Percentiles rank a stretch among this genome's conserved stretches.
phyloP scores from a whole-genome alignment of 2,329 filamentous ascomycete genomes.

The Phialocephala subalpina region DNA sequence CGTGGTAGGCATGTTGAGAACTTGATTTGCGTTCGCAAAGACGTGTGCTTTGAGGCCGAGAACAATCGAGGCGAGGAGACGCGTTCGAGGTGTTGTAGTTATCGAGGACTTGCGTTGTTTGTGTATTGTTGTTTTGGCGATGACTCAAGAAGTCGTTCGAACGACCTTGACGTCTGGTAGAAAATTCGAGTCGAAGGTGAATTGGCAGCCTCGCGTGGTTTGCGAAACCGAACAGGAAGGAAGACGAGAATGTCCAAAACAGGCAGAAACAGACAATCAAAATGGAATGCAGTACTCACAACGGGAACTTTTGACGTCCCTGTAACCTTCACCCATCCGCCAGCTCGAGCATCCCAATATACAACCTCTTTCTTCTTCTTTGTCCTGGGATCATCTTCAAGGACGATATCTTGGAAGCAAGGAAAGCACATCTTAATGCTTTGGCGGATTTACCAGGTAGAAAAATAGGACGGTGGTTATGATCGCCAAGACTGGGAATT shows the following conservation, averaged over 20 bases:
- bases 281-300: constrained; percentile 8
- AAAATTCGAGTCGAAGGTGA: neutral
- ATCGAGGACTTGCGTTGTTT: neutral
- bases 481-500: neutral
- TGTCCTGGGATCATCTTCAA: constrained; percentile 34
- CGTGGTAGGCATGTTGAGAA: neutral
- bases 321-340: constrained; percentile 27
- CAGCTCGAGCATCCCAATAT: constrained; percentile 32
- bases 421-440: constrained; percentile 33
- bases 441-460: constrained; percentile 3
- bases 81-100: neutral
- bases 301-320: constrained; percentile 13
- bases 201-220: neutral
- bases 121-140: neutral
- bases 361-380: constrained; percentile 28
- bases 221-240: neutral
- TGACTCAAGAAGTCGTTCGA: neutral
- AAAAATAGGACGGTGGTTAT: constrained; percentile 14
- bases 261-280: neutral
- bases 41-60: neutral
- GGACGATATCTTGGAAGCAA: constrained; percentile 35
- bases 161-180: neutral
- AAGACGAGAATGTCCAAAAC: neutral
- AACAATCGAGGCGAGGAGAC: neutral
- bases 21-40: neutral